Percentiles rank a stretch among this genome's conserved stretches.
Conservation (phyloP, 345 rosid species). For the Sonneratia alba region DNA sequence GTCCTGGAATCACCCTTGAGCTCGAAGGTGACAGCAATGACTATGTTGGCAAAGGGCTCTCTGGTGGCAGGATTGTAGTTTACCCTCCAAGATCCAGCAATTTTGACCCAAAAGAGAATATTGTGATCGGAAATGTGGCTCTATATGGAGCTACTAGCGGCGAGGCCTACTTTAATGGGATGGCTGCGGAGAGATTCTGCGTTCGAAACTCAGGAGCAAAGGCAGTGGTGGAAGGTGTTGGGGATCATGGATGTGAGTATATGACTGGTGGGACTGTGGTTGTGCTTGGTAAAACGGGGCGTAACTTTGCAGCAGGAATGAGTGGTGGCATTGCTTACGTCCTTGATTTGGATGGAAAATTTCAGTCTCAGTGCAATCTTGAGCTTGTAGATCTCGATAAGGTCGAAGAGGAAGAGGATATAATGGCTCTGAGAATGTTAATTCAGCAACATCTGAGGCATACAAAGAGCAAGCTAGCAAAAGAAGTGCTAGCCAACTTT, state of each 20-base stretch:
- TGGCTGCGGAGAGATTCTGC: slow-evolving; percentile 99
- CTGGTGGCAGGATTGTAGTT: slow-evolving; percentile 88
- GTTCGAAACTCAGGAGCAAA: slow-evolving; percentile 97
- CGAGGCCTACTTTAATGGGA: slow-evolving; percentile 93
- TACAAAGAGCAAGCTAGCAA: slow-evolving; percentile 78
- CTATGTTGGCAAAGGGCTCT: slow-evolving; percentile 96
- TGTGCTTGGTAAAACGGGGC: slow-evolving; percentile 94
- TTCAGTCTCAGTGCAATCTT: slow-evolving; percentile 66
- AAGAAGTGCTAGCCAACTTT: slow-evolving; percentile 73
- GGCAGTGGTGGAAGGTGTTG: slow-evolving; percentile 98
- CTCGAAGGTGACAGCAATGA: slow-evolving; percentile 97
- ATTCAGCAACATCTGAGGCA: slow-evolving; percentile 95
- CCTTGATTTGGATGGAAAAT: slow-evolving; percentile 73
- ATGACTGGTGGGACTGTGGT: slow-evolving; percentile 98
- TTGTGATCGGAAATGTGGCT: slow-evolving; percentile 92
- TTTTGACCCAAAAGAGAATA: slow-evolving; percentile 95
- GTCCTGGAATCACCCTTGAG: slow-evolving; percentile 82
- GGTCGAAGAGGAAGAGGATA: slow-evolving; percentile 88
- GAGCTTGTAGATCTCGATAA: slow-evolving; percentile 93
- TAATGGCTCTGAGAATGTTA: slow-evolving; percentile 76
- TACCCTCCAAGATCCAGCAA: slow-evolving; percentile 84
- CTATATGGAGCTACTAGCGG: slow-evolving; percentile 90
- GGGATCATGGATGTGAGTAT: slow-evolving; percentile 99
- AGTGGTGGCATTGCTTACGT: slow-evolving; percentile 98
- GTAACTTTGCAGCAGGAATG: slow-evolving; percentile 99